Base-by-base conservation (phyloP, 1,284 basidiomycete species). In the Agroathelia rolfsii region DNA sequence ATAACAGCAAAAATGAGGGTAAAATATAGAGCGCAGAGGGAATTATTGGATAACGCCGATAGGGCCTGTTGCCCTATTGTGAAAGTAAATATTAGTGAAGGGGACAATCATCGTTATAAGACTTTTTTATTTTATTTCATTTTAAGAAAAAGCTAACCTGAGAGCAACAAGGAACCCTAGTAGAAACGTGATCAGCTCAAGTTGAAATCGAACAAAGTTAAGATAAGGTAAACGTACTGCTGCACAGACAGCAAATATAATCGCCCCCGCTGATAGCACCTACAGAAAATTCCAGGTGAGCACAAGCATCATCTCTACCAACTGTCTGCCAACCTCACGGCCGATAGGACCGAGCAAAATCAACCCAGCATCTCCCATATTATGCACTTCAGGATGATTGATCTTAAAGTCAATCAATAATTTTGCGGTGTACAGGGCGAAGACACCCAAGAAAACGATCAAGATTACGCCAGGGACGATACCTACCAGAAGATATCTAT, bases 341-440 rank as follows among this genome's bases (percentile, higher is more conserved):
- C 59, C 61, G 24, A 68, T 37, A 7, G 61, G 62, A 11, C 69
- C 71, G 35, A 66, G 68, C 3, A 74, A 41, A 34, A 73, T 60
- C 31, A 59, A 61, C 2, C 70, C 71, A 11, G 70, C 68, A 41
- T 74, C 71, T 23, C 69, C 69, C 64, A 73, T 71, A 38, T 58
- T 71, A 41, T 75, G 71, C 4, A 72, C 69, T 16, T 59, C 56
- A 3, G 66, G 69, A 42, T 74, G 70, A 37, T 68, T 68, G 11
- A 70, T 38, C 49, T 72, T 74, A 59, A 75, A 74, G 46, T 70
- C 63, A 31, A 72, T 60, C 21, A 72, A 52, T 3, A 71, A 48
- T 41, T 71, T 72, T 5, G 69, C 63, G 1, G 70, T 72, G 41
- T 62, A 70, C 4, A 67, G 47, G 4, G 57, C 69, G 40, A 71